Base-by-base conservation (phyloP, 495 filamentous ascomycete genomes). In the Neurospora sublineolata region DNA sequence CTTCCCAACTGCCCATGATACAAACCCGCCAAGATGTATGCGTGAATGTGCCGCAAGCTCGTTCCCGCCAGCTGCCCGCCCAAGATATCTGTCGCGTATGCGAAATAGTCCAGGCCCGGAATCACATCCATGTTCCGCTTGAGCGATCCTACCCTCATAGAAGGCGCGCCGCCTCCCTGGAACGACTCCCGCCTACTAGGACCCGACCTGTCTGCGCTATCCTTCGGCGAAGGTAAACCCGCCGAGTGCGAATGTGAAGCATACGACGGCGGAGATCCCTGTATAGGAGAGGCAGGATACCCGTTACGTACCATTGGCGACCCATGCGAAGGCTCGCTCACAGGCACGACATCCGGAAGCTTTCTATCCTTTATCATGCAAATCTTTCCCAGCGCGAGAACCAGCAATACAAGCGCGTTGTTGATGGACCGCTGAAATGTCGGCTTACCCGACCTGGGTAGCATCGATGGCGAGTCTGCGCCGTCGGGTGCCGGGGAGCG, bases 1-100 rank as follows among this genome's bases (percentile, higher is more conserved):
- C 94, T 88, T 1, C 90, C 94, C 36, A 97, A 79, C 78, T 98
- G 95, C 3, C 93, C 93, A 67, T 91, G 87, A 79, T 97, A 99
- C 16, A 99, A 80, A 1, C 93, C 94, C 10, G 95, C 93, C 18
- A 99, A 85, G 37, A 99, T 85, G 72, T 88, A 87, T n/a, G 90
- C 92, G 77, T 97, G 93, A 10, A 94, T 92, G 77, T 97, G 91
- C 60, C 88, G 85, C 52, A 97, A 81, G 46, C 90, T 89, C 70
- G 92, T 92, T 9, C 90, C 91, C 6, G 92, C 94, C 69, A 89
- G 85, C 33, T 94, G 87, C 44, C 87, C 89, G 1, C 94, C 95
- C 38, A 97, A 83, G n/a, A 97, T 97, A 73, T 92, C 89, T 4
- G 91, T 90, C 2, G 94, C 95, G 73, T 92, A 89, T 16, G 90